These are phyloP conservation scores for Mycena albidolilacea DNA, from an alignment of 768 basidiomycete genomes.

Conservation along the genomic window DNA sequence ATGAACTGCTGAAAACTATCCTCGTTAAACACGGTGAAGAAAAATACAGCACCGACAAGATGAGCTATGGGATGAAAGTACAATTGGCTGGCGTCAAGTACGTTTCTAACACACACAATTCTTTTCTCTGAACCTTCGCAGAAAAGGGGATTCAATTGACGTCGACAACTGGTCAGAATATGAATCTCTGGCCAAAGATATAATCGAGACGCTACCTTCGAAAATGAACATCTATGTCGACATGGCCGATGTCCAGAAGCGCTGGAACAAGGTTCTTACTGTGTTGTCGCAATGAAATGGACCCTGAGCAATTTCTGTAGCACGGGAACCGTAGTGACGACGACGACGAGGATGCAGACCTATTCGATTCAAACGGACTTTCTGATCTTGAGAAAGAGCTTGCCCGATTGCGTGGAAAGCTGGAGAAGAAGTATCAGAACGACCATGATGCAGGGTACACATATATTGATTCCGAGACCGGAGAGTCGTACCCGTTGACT, in stretches of 20 bases:
- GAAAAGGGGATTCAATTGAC: constrained; percentile 6
- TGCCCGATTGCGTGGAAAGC: constrained; percentile 26
- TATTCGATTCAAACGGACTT: constrained; percentile 14
- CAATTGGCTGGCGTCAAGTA: constrained; percentile 8
- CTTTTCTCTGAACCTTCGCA: not conserved
- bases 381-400: constrained; percentile 36
- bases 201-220: not conserved
- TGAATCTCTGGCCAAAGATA: not conserved
- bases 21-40: constrained; percentile 35
- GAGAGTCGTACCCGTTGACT: constrained; percentile 23
- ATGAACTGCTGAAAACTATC: constrained; percentile 19
- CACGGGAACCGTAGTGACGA: not conserved
- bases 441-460: constrained; percentile 35
- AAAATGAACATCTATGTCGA: constrained; percentile 22
- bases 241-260: constrained; percentile 16
- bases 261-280: constrained; percentile 1
- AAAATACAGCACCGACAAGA: constrained; percentile 12
- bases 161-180: constrained; percentile 9
- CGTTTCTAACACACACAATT: not conserved
- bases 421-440: constrained; percentile 37
- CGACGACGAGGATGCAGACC: not conserved
- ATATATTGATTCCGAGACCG: constrained; percentile 30
- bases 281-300: not conserved
- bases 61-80: constrained; percentile 30
- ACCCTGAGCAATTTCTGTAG: not conserved